Conservation (phyloP, 805 yeast genomes). For the Hanseniaspora thailandica region DNA sequence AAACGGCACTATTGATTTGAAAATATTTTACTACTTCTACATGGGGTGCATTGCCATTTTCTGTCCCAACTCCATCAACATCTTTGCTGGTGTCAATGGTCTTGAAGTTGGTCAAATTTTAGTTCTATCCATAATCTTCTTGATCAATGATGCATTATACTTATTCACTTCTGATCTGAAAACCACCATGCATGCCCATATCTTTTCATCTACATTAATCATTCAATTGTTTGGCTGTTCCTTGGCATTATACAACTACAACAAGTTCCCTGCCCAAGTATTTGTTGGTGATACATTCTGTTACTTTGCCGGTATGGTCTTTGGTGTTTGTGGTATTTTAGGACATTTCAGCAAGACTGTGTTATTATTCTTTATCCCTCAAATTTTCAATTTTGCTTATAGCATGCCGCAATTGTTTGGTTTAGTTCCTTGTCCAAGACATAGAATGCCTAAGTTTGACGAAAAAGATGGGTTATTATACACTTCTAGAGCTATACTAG, state of each 20-base stretch:
- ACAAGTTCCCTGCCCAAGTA: conserved; percentile 84
- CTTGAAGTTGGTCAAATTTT: conserved; percentile 91
- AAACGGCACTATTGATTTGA: conserved; percentile 48
- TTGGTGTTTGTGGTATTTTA: conserved; percentile 89
- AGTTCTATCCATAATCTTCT: conserved; percentile 56
- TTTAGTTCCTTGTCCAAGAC: conserved; percentile 88
- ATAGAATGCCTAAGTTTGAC: conserved; percentile 74
- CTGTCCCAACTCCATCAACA: conserved; percentile 91
- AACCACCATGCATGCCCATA: conserved; percentile 68
- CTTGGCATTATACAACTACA: conserved; percentile 58
- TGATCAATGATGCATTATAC: conserved; percentile 69
- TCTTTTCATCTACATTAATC: conserved; percentile 65
- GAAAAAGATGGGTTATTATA: conserved; percentile 57
- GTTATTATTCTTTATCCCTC: conserved; percentile 76
- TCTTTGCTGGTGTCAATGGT: conserved; percentile 92
- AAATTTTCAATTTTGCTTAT: conserved; percentile 77
- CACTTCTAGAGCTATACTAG: conserved; percentile 49
- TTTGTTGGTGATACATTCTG: conserved; percentile 98
- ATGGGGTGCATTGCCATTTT: conserved; percentile 89
- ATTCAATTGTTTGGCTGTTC: conserved; percentile 84
- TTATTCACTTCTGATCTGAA: conserved; percentile 36
- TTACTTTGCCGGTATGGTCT: conserved; percentile 96
- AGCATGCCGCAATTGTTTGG: conserved; percentile 86
- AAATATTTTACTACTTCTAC: conserved; percentile 67
- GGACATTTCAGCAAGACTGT: conserved; percentile 95